phyloP scores from a whole-genome alignment of 306 rosid species.

The Prinsepia uniflora region DNA sequence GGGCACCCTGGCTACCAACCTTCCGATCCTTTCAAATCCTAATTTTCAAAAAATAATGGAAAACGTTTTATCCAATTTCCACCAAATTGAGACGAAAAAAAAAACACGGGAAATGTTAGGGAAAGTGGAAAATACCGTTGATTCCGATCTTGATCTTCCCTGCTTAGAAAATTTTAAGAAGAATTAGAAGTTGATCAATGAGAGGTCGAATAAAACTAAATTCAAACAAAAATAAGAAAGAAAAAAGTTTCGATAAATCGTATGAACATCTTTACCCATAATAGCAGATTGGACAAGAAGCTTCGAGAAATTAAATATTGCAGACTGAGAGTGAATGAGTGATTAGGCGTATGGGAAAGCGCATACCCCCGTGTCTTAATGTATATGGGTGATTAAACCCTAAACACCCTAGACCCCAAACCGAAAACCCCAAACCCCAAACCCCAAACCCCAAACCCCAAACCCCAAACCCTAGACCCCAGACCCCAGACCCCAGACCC shows the following conservation, averaged over 20 bases:
- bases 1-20: constrained; percentile 73
- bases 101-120: neutral
- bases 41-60: neutral
- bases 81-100: neutral
- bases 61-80: neutral
- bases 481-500: too few relatives aligned
- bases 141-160: constrained; percentile 83
- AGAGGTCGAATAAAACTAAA: neutral
- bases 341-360: rapidly evolving
- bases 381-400: neutral
- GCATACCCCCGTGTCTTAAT: neutral
- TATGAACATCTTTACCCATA: constrained; percentile 19
- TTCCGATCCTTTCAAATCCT: constrained; percentile 85
- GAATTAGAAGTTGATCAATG: neutral
- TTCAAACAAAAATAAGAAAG: neutral
- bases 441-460: too few relatives aligned
- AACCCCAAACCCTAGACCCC: too few relatives aligned
- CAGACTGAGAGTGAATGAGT: neutral
- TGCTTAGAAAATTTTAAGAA: constrained; percentile 26
- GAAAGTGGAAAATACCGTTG: constrained; percentile 40
- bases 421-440: too few relatives aligned
- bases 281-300: neutral
- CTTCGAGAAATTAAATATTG: neutral
- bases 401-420: too few relatives aligned
- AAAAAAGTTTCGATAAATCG: neutral